Evolutionary conservation across 176 grass and related monocot species (phyloP).

Genomic region (Oryza nivara): DNA sequence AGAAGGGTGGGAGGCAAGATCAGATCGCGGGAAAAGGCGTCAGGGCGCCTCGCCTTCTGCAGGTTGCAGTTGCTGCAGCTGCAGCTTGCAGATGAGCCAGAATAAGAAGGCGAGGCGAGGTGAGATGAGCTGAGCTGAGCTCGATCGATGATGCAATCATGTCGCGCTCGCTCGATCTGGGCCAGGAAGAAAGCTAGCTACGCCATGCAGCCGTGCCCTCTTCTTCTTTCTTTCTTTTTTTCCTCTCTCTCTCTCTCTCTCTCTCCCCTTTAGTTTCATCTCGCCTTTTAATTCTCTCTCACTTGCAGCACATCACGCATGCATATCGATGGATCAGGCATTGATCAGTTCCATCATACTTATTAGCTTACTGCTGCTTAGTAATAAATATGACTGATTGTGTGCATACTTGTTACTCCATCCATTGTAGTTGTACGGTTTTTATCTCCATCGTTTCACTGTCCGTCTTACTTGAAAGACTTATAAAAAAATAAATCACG

Average conservation of each 20-base stretch:
- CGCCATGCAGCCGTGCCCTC: neutral
- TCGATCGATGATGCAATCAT: neutral
- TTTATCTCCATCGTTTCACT: too few relatives aligned
- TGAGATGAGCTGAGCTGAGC: too few relatives aligned
- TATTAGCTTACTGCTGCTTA: neutral
- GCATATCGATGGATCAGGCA: neutral
- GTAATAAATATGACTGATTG: too few relatives aligned
- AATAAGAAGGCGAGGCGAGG: constrained; percentile 50
- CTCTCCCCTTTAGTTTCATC: neutral
- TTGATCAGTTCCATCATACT: too few relatives aligned
- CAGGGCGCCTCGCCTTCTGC: constrained; percentile 50
- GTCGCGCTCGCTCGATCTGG: neutral
- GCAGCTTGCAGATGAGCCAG: constrained; percentile 1
- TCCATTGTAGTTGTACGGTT: too few relatives aligned
- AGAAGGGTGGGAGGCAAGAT: neutral
- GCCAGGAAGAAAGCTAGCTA: neutral
- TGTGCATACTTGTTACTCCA: too few relatives aligned
- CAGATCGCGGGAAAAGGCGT: constrained; percentile 50
- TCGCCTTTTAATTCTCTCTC: neutral
- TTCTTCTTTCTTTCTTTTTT: neutral
- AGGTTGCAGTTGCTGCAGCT: constrained; percentile 51
- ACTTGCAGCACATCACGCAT: neutral
- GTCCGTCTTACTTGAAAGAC: too few relatives aligned
- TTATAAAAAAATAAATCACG: too few relatives aligned
- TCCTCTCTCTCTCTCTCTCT: too few relatives aligned